Evolutionary conservation across 371 early-diverging fungal genomes (phyloP), one percentile per base, ranked within the genome.

Genomic region (Zopfochytrium polystomum): DNA sequence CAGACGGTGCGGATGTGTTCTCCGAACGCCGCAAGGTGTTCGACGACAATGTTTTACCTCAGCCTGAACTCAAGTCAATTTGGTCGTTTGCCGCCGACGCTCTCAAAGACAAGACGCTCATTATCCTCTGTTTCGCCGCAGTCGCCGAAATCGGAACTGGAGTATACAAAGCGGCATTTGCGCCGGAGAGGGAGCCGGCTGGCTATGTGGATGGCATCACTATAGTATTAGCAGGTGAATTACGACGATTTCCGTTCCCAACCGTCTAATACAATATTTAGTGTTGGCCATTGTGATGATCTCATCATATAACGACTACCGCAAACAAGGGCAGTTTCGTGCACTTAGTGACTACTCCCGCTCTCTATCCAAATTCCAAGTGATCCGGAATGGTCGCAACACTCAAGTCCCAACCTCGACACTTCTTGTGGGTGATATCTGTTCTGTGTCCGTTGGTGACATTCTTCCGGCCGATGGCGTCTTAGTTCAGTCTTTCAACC

Each of bases 301-400:
- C 43, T 86, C 87, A 0, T 81, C 87, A 61, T 67, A 91, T 52
- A 93, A 90, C 68, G 92, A 95, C 72, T 90, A 76, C 65, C 87
- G 88, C 62, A 92, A 93, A 69, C 90, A 93, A 63, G 74, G 72
- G n/a, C 91, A 92, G 70, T 92, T 93, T 72, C 84, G 87, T 30
- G 87, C 87, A 66, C 84, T 97, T 45, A 90, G 88, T 66, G 88
- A 90, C 54, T 72, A 69, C 52, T 53, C 76, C 15, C 47, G 68
- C 33, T 66, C 68, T 29, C 54, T 77, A n/a, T 52, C 69, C 27
- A 34, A 58, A 25, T 44, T 59, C 53, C 62, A 67, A 38, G 76
- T 76, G 47, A 29, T 67, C 18, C 68, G 76, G 43, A 61, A 71
- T 49, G 72, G 71, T 23, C 32, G 44, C 2, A 58, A 35, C 13